Conservation (phyloP, 179 eudicot genomes). For the Silene coronaria region DNA sequence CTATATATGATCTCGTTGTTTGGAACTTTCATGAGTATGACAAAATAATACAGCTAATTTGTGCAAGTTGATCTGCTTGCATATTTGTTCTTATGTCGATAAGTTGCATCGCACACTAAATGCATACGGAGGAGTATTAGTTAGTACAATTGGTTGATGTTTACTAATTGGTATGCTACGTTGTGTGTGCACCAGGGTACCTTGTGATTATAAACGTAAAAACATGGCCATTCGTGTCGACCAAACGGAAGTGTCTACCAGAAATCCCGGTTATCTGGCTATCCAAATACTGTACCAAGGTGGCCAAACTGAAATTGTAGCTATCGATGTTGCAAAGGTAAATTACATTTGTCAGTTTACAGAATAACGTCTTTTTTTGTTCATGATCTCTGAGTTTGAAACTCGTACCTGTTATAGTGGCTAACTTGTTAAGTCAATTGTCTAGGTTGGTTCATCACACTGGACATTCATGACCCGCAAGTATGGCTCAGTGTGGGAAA, state of each 20-base stretch:
- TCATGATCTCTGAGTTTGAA: too few relatives aligned
- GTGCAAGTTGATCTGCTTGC: neutral
- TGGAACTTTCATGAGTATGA: neutral
- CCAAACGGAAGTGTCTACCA: slow-evolving; percentile 38
- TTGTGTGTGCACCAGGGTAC: slow-evolving; percentile 34
- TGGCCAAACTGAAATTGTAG: slow-evolving; percentile 71
- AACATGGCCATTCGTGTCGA: slow-evolving; percentile 56
- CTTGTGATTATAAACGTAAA: slow-evolving; percentile 54
- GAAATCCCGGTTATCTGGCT: slow-evolving; percentile 50
- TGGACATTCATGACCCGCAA: slow-evolving; percentile 52
- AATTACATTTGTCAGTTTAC: neutral
- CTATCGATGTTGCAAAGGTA: slow-evolving; percentile 60
- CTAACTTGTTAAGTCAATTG: neutral
- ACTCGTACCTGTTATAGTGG: too few relatives aligned
- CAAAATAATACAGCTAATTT: slow-evolving; percentile 1
- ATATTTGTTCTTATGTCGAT: neutral
- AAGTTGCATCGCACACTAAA: neutral
- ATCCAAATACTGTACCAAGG: slow-evolving; percentile 59
- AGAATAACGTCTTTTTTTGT: too few relatives aligned
- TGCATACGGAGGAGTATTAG: neutral
- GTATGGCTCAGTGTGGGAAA: slow-evolving; percentile 68
- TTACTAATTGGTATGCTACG: neutral
- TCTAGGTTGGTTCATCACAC: slow-evolving; percentile 49
- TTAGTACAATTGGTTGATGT: neutral
- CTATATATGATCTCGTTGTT: neutral